Conservation (phyloP, 2,329 filamentous ascomycete genomes). For the Penicillium brevicompactum region DNA sequence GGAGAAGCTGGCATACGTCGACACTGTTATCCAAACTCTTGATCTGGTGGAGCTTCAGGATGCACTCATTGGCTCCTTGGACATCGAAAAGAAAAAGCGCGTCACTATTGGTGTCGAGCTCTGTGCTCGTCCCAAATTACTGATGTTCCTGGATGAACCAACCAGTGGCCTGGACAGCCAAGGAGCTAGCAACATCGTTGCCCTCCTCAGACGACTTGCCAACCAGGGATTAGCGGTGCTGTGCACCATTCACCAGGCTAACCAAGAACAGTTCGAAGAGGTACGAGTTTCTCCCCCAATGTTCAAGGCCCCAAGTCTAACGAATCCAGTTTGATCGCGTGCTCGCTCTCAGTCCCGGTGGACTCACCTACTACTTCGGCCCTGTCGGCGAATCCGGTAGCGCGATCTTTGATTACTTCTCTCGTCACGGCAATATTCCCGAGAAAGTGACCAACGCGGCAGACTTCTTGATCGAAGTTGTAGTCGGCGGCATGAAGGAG, state of each 20-base stretch:
- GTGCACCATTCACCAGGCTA: constrained; percentile 71
- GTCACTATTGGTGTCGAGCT: constrained; percentile 71
- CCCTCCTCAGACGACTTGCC: constrained; percentile 64
- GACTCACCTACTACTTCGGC: constrained; percentile 69
- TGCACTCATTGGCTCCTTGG: constrained; percentile 61
- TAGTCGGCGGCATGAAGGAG: constrained; percentile 54
- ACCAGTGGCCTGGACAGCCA: constrained; percentile 67
- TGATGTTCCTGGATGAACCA: constrained; percentile 69
- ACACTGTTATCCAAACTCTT: constrained; percentile 62
- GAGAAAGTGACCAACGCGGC: constrained; percentile 63
- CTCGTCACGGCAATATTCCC: constrained; percentile 60
- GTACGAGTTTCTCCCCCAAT: constrained; percentile 9
- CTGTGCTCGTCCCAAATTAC: constrained; percentile 64
- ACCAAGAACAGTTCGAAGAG: constrained; percentile 59
- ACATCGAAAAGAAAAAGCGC: constrained; percentile 67
- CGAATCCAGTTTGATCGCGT: constrained; percentile 66
- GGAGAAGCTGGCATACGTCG: constrained; percentile 65
- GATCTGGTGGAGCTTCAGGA: constrained; percentile 64
- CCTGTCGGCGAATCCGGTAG: constrained; percentile 64
- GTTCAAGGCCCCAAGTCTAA: constrained; percentile 5
- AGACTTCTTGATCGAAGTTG: constrained; percentile 63
- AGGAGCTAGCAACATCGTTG: constrained; percentile 64
- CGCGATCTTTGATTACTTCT: constrained; percentile 66
- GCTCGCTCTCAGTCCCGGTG: constrained; percentile 65
- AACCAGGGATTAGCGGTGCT: constrained; percentile 66